These are phyloP conservation scores for Pseudonitzschia multiseries DNA, from an alignment of 108 stramenopile genomes.

Conservation along the genomic window DNA sequence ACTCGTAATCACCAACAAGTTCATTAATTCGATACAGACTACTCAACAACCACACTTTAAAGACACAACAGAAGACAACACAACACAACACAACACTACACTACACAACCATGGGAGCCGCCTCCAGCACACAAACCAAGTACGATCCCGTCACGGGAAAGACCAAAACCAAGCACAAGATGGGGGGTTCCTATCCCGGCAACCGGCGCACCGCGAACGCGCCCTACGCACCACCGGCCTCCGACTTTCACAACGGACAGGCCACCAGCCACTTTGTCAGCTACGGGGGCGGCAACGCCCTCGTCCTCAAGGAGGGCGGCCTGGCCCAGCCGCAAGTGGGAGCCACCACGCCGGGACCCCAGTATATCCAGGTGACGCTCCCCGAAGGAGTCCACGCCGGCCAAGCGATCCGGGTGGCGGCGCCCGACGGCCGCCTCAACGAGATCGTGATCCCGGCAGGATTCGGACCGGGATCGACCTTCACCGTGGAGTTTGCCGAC, in stretches of 20 bases:
- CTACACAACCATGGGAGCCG: neutral
- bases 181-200: slow-evolving; percentile 56
- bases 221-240: slow-evolving; percentile 58
- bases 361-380: slow-evolving; percentile 74
- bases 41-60: too few species aligned
- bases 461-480: slow-evolving; percentile 79
- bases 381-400: slow-evolving; percentile 68
- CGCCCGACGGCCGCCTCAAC: slow-evolving; percentile 78
- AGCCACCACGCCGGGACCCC: slow-evolving; percentile 24
- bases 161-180: slow-evolving; percentile 23
- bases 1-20: too few species aligned
- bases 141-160: slow-evolving; percentile 43
- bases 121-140: slow-evolving; percentile 7
- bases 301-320: slow-evolving; percentile 67
- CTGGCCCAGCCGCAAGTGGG: slow-evolving; percentile 29
- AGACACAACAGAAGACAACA: too few species aligned
- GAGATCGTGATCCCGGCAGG: slow-evolving; percentile 75
- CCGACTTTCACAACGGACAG: slow-evolving; percentile 54
- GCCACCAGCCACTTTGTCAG: slow-evolving; percentile 77
- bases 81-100: neutral
- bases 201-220: slow-evolving; percentile 53
- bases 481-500: slow-evolving; percentile 82
- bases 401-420: slow-evolving; percentile 77
- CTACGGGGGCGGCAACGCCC: slow-evolving; percentile 84
- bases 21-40: too few species aligned